phyloP scores from a whole-genome alignment of 169 alveolate genomes.

The Cystoisospora suis region DNA sequence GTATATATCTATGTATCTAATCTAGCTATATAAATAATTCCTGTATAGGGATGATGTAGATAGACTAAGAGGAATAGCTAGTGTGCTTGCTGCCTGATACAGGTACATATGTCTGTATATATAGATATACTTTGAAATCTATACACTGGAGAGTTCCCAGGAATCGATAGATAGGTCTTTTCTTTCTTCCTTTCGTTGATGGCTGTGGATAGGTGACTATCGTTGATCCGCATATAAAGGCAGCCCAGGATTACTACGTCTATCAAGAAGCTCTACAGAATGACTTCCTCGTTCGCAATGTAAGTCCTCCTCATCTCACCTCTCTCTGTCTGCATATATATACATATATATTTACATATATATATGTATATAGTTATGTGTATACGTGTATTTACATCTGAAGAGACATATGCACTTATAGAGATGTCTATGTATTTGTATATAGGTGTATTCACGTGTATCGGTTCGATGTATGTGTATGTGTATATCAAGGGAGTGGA shows the following conservation, averaged over 20 bases:
- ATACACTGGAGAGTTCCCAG: not conserved
- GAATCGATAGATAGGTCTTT: no score
- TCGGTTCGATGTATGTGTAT: no score
- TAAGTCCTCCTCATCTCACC: not conserved
- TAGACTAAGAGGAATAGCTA: no score
- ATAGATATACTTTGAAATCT: not conserved
- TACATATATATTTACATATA: not conserved
- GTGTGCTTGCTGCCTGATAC: not conserved
- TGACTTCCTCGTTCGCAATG: not conserved
- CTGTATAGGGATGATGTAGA: not conserved
- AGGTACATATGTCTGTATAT: not conserved
- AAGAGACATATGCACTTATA: not conserved
- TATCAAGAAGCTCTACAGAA: not conserved
- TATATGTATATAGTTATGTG: not conserved
- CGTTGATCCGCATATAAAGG: conserved; percentile 22
- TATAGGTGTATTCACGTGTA: no score
- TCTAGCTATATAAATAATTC: no score
- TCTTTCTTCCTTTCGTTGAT: not conserved
- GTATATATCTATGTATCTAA: not conserved
- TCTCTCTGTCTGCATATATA: not conserved
- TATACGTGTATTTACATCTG: not conserved
- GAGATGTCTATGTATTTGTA: not conserved
- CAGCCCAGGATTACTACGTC: conserved; percentile 3
- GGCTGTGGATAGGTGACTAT: not conserved
- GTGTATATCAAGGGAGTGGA: not conserved